A percentile compares a stretch with the other conserved stretches of the same genome.
Evolutionary conservation across 768 basidiomycete species (phyloP).

Genomic region (Trametes meyenii): DNA sequence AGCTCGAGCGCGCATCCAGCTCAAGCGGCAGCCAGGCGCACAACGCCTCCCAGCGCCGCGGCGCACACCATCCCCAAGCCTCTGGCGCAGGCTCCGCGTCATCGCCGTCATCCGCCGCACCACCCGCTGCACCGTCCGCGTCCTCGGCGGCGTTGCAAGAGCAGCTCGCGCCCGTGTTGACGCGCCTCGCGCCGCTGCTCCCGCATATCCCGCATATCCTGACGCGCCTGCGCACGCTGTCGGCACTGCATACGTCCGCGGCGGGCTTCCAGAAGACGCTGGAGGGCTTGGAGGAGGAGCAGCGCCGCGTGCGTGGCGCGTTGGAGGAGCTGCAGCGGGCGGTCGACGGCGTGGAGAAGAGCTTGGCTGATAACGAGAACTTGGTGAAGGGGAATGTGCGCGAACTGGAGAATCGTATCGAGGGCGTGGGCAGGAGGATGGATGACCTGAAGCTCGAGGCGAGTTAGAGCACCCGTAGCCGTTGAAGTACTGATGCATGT

Average conservation of each 20-base stretch:
- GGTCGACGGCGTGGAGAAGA: slow-evolving; percentile 71
- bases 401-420: slow-evolving; percentile 65
- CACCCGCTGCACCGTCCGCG: slow-evolving; percentile 21
- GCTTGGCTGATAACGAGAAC: slow-evolving; percentile 70
- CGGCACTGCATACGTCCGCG: slow-evolving; percentile 80
- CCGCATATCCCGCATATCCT: slow-evolving; percentile 91
- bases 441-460: slow-evolving; percentile 35
- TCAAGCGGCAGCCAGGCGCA: slow-evolving; percentile 41
- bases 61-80: slow-evolving; percentile 27
- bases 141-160: slow-evolving; percentile 47
- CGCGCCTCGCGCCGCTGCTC: slow-evolving; percentile 69
- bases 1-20: slow-evolving; percentile 79
- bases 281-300: slow-evolving; percentile 68
- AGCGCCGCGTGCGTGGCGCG: slow-evolving; percentile 61
- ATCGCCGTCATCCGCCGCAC: slow-evolving; percentile 8
- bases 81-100: slow-evolving; percentile 9
- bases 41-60: slow-evolving; percentile 42
- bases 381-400: slow-evolving; percentile 75
- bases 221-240: slow-evolving; percentile 83
- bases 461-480: neutral
- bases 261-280: slow-evolving; percentile 75
- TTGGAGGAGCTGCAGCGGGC: slow-evolving; percentile 71
- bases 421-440: slow-evolving; percentile 47
- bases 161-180: slow-evolving; percentile 67
- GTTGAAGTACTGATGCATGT: too few species aligned